Evolutionary conservation across 2,329 filamentous ascomycete species (phyloP).

Genomic region (Claviceps citrina): DNA sequence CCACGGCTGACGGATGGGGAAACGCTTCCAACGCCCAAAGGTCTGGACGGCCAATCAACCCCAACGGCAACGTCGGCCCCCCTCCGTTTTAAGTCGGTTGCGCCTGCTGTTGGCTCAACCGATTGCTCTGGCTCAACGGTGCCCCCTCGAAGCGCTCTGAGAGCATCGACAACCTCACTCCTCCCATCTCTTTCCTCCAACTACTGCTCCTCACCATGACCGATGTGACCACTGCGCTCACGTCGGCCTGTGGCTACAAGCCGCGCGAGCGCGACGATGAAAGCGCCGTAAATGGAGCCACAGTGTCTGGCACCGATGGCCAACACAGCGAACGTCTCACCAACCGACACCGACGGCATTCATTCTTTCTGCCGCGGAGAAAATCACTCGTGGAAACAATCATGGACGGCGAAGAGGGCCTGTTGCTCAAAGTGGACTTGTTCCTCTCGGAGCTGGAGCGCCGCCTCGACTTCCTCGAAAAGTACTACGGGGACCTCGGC

Average conservation of each 20-base stretch:
- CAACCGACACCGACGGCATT: constrained; percentile 35
- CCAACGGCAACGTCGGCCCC: too few species aligned
- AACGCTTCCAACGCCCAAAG: too few species aligned
- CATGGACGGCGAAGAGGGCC: constrained; percentile 46
- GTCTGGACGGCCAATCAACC: neutral
- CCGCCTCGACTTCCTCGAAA: constrained; percentile 75
- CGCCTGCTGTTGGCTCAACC: too few species aligned
- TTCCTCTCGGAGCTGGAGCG: constrained; percentile 78
- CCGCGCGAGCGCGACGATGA: constrained; percentile 15
- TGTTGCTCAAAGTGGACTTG: constrained; percentile 54
- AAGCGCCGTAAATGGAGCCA: constrained; percentile 19
- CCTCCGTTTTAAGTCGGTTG: too few species aligned
- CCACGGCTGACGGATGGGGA: too few species aligned
- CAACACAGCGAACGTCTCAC: constrained; percentile 14
- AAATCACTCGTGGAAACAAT: constrained; percentile 44
- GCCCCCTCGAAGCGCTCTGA: constrained; percentile 5
- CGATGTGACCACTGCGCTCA: constrained; percentile 23
- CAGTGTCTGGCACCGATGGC: constrained; percentile 26
- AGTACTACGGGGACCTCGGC: constrained; percentile 72
- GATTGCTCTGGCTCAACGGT: neutral
- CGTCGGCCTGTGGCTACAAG: constrained; percentile 22
- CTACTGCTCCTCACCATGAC: constrained; percentile 17
- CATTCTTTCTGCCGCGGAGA: constrained; percentile 40
- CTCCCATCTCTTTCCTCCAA: neutral
- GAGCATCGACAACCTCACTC: neutral